Base-by-base conservation (phyloP, 768 basidiomycete species). In the Leccinum longicurvipes region DNA sequence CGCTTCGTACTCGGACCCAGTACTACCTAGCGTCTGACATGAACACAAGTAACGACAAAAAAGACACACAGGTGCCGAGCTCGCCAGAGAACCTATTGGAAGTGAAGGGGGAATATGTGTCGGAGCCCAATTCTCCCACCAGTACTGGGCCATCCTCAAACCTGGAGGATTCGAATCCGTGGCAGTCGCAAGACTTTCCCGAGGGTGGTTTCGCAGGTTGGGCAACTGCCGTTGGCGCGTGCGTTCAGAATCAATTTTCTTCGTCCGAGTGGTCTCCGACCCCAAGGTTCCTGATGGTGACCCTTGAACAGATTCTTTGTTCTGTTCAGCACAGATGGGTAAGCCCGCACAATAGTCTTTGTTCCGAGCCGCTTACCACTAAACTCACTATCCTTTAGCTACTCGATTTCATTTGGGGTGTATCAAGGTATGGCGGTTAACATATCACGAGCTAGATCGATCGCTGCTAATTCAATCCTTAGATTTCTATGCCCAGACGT, bases 401-500 rank as follows among this genome's bases (percentile, higher is more conserved):
- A 75, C 47, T 60, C 71, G 10, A 66, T 71, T 28, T 71, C 75
- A 3, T 78, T 74, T 27, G 77, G 77, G 19, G 77, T 76, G 46
- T 78, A 78, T 56, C 76, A 78, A 73, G 76, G 76, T 71, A 53
- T 45, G 46, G 6, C 8, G 7, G 17, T 31, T 25, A 2, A 15
- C n/a, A 28, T 39, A 6, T 17, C 19, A 14, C 9, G 23, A 45
- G 12, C 24, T 17, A 23, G 44, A n/a, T 28, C 17, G 10, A 50
- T 29, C 28, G 27, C 11, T 15, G 31, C 54, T 6, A 6, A 50
- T n/a, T 45, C 3, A 14, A 7, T 8, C 28, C 17, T 34, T 23
- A 77, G 76, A 77, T 67, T 77, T 71, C 53, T 79, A 77, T 61
- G 60, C 67, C 39, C 69, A 67, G 42, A 69, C 61, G 6, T 76